These are phyloP conservation scores for Capsicum rhomboideum DNA, from an alignment of 257 asterid species.

Conservation along the genomic window DNA sequence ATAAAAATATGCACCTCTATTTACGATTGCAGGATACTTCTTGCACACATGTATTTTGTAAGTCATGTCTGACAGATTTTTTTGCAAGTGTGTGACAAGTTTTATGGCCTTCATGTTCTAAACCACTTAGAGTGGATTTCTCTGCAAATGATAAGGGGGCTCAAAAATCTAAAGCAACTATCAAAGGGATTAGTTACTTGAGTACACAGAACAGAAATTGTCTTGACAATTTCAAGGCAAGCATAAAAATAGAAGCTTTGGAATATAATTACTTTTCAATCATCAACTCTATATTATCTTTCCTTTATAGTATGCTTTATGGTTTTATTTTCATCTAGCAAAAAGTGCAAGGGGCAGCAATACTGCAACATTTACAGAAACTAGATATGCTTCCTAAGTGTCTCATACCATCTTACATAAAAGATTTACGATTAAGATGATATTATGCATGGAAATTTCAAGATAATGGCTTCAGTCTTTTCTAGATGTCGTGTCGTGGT, in stretches of 20 bases:
- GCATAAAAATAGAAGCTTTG: slow-evolving; percentile 92
- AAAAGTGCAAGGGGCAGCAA: not conserved
- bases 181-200: slow-evolving; percentile 62
- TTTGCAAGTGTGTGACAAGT: slow-evolving; percentile 56
- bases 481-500: not conserved
- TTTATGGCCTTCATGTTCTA: slow-evolving; percentile 77
- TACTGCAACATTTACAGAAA: not conserved
- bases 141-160: slow-evolving; percentile 33
- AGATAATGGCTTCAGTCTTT: too few relatives aligned
- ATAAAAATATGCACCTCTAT: not conserved
- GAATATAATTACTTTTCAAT: slow-evolving; percentile 27
- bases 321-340: not conserved
- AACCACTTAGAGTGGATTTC: slow-evolving; percentile 81
- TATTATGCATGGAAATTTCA: not conserved
- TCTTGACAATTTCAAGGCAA: slow-evolving; percentile 54
- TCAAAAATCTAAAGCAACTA: slow-evolving; percentile 36
- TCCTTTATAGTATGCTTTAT: not conserved
- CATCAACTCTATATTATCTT: not conserved
- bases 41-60: slow-evolving; percentile 78
- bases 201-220: slow-evolving; percentile 74
- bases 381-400: not conserved
- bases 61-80: slow-evolving; percentile 65
- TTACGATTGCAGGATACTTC: slow-evolving; percentile 54
- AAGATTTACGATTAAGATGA: not conserved
- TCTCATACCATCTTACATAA: not conserved